Conservation (phyloP, 2,329 filamentous ascomycete genomes). For the Xylariaceae sp. region DNA sequence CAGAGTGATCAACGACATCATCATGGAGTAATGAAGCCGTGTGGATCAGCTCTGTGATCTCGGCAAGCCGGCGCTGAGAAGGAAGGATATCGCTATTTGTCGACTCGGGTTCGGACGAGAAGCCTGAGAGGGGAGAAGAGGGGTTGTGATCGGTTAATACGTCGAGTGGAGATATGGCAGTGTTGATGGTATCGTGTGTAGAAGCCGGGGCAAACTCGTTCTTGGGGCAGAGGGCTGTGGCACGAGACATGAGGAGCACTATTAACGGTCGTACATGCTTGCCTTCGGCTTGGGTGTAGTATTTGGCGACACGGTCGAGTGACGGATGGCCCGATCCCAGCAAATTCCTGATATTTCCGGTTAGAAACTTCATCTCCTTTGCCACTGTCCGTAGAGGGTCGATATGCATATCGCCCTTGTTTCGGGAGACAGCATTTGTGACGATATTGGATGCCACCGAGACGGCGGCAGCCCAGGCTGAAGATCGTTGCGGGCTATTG, state of each 20-base stretch:
- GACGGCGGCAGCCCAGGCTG: constrained; percentile 74
- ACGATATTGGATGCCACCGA: constrained; percentile 68
- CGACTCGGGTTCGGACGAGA: constrained; percentile 41
- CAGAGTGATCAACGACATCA: constrained; percentile 93
- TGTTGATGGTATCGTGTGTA: constrained; percentile 46
- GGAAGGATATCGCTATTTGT: constrained; percentile 72
- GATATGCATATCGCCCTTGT: constrained; percentile 66
- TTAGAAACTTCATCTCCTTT: constrained; percentile 95
- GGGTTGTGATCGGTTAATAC: constrained; percentile 82
- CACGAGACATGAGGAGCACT: constrained; percentile 92
- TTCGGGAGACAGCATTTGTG: constrained; percentile 60
- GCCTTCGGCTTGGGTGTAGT: constrained; percentile 94
- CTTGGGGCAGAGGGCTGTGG: constrained; percentile 76
- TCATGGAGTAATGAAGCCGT: constrained; percentile 95
- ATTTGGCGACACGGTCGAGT: constrained; percentile 92
- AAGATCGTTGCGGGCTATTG: constrained; percentile 44
- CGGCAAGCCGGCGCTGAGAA: constrained; percentile 86
- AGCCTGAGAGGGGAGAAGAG: constrained; percentile 52
- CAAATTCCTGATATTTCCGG: constrained; percentile 88
- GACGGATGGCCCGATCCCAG: constrained; percentile 91
- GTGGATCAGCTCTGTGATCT: constrained; percentile 97
- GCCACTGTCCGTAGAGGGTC: constrained; percentile 88
- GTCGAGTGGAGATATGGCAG: constrained; percentile 50
- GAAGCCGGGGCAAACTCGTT: constrained; percentile 36
- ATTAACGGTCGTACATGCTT: constrained; percentile 95